A percentile compares a stretch with the other conserved stretches of the same genome.
phyloP scores from a whole-genome alignment of 805 yeast species.

The Suhomyces canberraensis region DNA sequence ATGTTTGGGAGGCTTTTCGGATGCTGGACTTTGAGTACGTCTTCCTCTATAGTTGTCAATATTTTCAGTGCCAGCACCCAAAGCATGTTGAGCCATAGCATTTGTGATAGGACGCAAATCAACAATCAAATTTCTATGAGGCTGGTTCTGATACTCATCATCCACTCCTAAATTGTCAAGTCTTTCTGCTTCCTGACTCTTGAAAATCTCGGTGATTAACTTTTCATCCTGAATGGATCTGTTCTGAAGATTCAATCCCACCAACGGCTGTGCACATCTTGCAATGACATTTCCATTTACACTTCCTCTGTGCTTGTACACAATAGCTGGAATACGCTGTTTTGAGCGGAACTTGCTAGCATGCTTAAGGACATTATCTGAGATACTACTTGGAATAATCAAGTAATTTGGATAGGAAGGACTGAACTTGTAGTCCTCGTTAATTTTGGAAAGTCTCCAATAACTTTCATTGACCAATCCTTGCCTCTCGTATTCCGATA shows the following conservation, averaged over 20 bases:
- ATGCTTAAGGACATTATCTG: conserved; percentile 79
- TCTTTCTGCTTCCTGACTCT: conserved; percentile 45
- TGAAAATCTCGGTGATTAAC: conserved; percentile 69
- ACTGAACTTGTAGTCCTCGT: conserved; percentile 62
- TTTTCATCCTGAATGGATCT: conserved; percentile 91
- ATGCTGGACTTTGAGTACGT: neutral
- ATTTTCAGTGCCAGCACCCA: conserved; percentile 97
- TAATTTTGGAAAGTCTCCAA: conserved; percentile 74
- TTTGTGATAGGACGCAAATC: conserved; percentile 93
- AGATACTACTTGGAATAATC: conserved; percentile 70
- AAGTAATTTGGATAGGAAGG: conserved; percentile 69
- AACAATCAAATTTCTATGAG: conserved; percentile 62
- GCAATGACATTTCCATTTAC: conserved; percentile 74
- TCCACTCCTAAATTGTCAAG: conserved; percentile 13
- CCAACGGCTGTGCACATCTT: conserved; percentile 89
- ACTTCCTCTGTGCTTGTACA: conserved; percentile 60
- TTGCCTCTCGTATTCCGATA: conserved; percentile 69
- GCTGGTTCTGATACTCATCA: conserved; percentile 28
- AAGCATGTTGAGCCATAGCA: conserved; percentile 93
- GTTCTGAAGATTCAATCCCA: conserved; percentile 76
- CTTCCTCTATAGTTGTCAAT: conserved; percentile 73
- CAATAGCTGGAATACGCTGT: conserved; percentile 74
- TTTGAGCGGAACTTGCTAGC: conserved; percentile 87
- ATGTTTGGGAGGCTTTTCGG: conserved; percentile 5
- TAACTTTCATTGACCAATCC: conserved; percentile 45